These are phyloP conservation scores for Chrysanthemum makinoi DNA, from an alignment of 129 eudicot species.

Conservation along the genomic window DNA sequence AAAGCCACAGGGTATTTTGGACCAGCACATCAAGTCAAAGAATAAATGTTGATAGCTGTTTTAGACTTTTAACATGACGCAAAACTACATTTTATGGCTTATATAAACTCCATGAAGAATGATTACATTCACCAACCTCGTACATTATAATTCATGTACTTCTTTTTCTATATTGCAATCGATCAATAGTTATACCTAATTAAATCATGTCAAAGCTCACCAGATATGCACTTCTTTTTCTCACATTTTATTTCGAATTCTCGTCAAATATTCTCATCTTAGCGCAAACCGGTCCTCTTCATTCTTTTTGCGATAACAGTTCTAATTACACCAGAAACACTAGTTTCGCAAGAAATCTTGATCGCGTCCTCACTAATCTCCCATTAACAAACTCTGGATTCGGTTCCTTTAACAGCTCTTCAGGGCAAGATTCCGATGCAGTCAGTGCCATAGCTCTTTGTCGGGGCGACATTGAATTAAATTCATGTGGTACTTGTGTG, in stretches of 20 bases:
- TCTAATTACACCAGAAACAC: background rate
- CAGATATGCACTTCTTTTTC: background rate
- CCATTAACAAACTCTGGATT: conserved; percentile 6
- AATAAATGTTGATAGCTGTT: too few species aligned
- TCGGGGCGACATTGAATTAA: background rate
- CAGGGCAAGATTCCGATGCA: background rate
- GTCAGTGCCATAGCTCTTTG: conserved; percentile 10
- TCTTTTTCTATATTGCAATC: background rate
- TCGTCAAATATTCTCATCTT: background rate
- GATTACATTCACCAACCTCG: background rate
- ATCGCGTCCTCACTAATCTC: background rate
- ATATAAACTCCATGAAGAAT: background rate
- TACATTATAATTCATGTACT: background rate
- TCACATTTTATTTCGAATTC: conserved; percentile 5
- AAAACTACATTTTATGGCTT: too few species aligned
- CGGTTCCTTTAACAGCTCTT: conserved; percentile 14
- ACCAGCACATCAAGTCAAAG: too few species aligned
- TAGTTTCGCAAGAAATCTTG: conserved; percentile 4
- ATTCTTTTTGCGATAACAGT: background rate
- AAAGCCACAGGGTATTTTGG: too few species aligned
- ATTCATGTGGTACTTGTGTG: background rate
- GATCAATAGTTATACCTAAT: background rate
- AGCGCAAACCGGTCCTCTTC: background rate
- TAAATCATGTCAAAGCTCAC: conserved; percentile 1
- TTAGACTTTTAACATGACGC: too few species aligned